phyloP scores from a whole-genome alignment of 2,329 filamentous ascomycete genomes.

The Periconia macrospinosa region DNA sequence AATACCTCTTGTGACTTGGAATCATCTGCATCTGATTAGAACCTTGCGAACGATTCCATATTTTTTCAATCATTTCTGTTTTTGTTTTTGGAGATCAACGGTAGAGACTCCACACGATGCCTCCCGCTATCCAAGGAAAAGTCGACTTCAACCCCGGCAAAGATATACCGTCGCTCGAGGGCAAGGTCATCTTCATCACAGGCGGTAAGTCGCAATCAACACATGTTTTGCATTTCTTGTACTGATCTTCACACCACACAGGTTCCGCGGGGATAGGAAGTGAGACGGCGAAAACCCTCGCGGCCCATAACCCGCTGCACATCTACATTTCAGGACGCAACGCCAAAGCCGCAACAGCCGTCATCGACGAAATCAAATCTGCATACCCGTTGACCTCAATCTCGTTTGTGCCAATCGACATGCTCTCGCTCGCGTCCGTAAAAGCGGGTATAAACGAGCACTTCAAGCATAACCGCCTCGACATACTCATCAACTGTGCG shows the following conservation, averaged over 20 bases:
- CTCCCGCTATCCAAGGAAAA: slow-evolving; percentile 2
- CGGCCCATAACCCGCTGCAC: slow-evolving; percentile 43
- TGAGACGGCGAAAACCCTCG: slow-evolving; percentile 43
- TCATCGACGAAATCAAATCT: slow-evolving; percentile 37
- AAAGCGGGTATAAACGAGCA: slow-evolving; percentile 25
- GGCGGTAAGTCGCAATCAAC: slow-evolving; percentile 14
- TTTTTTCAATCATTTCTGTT: too few relatives aligned
- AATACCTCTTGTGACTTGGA: too few relatives aligned
- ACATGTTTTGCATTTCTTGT: neutral
- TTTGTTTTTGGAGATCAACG: too few relatives aligned
- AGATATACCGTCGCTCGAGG: slow-evolving; percentile 21
- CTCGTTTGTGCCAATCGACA: slow-evolving; percentile 40
- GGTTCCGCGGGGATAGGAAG: slow-evolving; percentile 50
- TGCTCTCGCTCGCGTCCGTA: slow-evolving; percentile 37
- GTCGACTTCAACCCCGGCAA: slow-evolving; percentile 16
- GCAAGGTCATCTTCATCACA: slow-evolving; percentile 27
- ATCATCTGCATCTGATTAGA: too few relatives aligned
- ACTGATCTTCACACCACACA: slow-evolving; percentile 7
- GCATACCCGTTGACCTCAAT: slow-evolving; percentile 28
- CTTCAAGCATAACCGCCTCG: slow-evolving; percentile 38
- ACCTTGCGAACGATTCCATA: too few relatives aligned
- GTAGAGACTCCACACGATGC: neutral
- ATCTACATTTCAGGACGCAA: slow-evolving; percentile 51
- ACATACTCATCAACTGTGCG: slow-evolving; percentile 49
- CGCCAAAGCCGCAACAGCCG: slow-evolving; percentile 30